phyloP scores from a whole-genome alignment of 2,329 filamentous ascomycete species.

The Alternaria atra region DNA sequence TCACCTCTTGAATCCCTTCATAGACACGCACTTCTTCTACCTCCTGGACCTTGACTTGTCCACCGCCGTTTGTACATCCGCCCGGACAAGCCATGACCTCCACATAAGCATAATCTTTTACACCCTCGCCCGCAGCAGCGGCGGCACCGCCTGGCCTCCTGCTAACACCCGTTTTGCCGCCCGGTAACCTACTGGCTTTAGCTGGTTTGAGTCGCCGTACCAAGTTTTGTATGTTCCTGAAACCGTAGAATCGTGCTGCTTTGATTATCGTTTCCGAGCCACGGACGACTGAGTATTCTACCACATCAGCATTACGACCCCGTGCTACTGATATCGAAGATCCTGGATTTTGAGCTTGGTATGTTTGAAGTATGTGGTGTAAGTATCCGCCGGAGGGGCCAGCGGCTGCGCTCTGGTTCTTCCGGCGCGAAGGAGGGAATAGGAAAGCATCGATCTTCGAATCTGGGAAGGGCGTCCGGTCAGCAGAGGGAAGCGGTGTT shows the following conservation, averaged over 20 bases:
- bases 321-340: slow-evolving; percentile 75
- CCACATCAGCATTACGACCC: slow-evolving; percentile 89
- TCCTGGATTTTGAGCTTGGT: slow-evolving; percentile 74
- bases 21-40: slow-evolving; percentile 58
- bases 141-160: slow-evolving; percentile 77
- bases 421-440: slow-evolving; percentile 62
- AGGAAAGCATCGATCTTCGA: slow-evolving; percentile 74
- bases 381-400: slow-evolving; percentile 91
- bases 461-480: slow-evolving; percentile 75
- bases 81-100: slow-evolving; percentile 99
- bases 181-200: slow-evolving; percentile 66
- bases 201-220: slow-evolving; percentile 90
- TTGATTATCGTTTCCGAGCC: slow-evolving; percentile 50
- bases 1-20: slow-evolving; percentile 36
- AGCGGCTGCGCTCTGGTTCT: slow-evolving; percentile 62
- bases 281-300: slow-evolving; percentile 78
- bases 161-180: slow-evolving; percentile 43
- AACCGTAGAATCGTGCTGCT: slow-evolving; percentile 88
- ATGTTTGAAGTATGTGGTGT: slow-evolving; percentile 80
- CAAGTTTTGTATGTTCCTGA: slow-evolving; percentile 97
- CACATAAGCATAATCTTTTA: slow-evolving; percentile 86
- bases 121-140: slow-evolving; percentile 65
- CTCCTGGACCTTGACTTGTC: slow-evolving; percentile 92
- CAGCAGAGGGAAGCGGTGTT: slow-evolving; percentile 59
- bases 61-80: slow-evolving; percentile 97